Evolutionary conservation across 306 rosid species (phyloP).

Genomic region (Leucaena leucocephala): DNA sequence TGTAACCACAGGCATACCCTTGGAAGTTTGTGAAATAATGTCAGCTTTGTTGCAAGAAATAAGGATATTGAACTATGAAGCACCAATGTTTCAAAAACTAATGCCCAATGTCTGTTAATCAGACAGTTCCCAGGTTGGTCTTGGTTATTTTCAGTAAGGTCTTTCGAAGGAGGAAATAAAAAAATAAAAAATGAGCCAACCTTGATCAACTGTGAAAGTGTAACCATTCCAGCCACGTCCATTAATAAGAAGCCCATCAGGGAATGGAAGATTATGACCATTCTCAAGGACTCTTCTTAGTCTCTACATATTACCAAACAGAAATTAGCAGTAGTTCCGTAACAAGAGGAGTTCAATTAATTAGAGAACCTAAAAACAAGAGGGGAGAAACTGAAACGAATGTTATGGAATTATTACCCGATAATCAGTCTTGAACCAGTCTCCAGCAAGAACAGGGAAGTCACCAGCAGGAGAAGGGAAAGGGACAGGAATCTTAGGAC

Average conservation of each 20-base stretch:
- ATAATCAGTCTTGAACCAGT: conserved; percentile 83
- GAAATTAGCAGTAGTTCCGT: neutral
- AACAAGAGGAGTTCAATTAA: neutral
- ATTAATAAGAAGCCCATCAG: conserved; percentile 89
- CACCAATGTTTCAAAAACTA: neutral
- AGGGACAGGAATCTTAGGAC: conserved; percentile 91
- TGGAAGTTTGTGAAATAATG: neutral
- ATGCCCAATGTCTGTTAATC: neutral
- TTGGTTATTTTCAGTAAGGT: neutral
- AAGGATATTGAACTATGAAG: conserved; percentile 21
- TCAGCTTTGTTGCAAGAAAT: neutral
- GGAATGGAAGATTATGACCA: conserved; percentile 80
- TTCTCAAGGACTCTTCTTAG: conserved; percentile 68
- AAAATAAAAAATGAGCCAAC: conserved; percentile 43
- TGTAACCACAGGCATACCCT: neutral
- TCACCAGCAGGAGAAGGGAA: conserved; percentile 92
- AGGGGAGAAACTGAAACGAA: conserved; percentile 24
- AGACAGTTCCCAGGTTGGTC: neutral
- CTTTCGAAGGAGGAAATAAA: neutral
- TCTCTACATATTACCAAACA: conserved; percentile 46
- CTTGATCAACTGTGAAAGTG: conserved; percentile 91
- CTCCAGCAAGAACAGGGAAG: conserved; percentile 79
- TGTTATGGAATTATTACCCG: conserved; percentile 43
- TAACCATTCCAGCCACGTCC: conserved; percentile 94
- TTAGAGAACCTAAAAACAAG: neutral